Evolutionary conservation across 352 stramenopile genomes (phyloP).

Genomic region (Phytophthora meadii): DNA sequence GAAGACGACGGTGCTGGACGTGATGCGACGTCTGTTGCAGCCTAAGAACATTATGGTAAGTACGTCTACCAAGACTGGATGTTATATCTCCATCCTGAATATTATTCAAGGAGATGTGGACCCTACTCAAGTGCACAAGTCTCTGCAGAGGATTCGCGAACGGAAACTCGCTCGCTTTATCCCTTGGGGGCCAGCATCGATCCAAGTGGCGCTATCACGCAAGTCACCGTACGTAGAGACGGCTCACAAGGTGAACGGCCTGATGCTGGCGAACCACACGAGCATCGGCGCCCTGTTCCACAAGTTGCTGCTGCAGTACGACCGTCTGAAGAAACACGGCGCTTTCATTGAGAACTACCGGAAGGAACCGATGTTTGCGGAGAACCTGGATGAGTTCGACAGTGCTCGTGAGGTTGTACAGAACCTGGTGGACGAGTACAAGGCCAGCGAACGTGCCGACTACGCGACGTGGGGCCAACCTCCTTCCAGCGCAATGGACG

Average conservation of each 20-base stretch:
- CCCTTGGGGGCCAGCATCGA: constrained; percentile 98
- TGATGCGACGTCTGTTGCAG: constrained; percentile 96
- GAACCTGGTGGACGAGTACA: constrained; percentile 88
- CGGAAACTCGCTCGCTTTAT: constrained; percentile 98
- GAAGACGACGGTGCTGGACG: constrained; percentile 99
- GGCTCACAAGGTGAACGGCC: constrained; percentile 96
- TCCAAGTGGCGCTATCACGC: constrained; percentile 98
- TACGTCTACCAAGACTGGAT: constrained; percentile 95
- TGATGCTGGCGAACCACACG: constrained; percentile 99
- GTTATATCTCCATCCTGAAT: constrained; percentile 99
- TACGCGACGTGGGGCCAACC: constrained; percentile 81
- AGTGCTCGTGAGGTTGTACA: constrained; percentile 85
- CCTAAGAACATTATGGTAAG: constrained; percentile 99
- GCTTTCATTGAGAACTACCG: constrained; percentile 99
- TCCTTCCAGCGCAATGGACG: constrained; percentile 38
- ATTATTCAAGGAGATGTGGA: constrained; percentile 99
- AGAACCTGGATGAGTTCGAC: constrained; percentile 89
- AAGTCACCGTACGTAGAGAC: constrained; percentile 98
- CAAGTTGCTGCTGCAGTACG: constrained; percentile 96
- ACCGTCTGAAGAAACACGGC: constrained; percentile 97
- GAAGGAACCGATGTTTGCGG: constrained; percentile 97
- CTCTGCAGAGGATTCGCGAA: constrained; percentile 98
- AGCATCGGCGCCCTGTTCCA: constrained; percentile 94
- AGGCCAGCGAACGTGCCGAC: constrained; percentile 79
- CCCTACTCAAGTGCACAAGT: constrained; percentile 98